Conservation (phyloP, 371 early-diverging fungal species). For the Cokeromyces recurvatus region DNA sequence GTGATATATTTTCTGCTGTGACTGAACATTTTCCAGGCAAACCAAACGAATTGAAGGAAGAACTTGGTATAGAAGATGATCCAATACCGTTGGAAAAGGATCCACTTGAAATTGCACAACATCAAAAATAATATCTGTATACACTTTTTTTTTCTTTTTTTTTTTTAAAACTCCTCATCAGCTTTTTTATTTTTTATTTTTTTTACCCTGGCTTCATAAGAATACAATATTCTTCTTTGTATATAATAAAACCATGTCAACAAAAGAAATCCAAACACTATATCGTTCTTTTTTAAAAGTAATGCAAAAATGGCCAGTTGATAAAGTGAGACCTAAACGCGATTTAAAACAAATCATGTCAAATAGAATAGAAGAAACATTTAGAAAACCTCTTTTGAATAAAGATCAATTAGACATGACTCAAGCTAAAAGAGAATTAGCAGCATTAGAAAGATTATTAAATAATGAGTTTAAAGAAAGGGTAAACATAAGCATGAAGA, state of each 20-base stretch:
- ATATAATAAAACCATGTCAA: no score
- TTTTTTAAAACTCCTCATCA: no score
- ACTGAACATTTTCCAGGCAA: conserved; percentile 18
- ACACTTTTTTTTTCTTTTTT: background rate
- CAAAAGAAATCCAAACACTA: conserved; percentile 32
- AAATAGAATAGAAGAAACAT: conserved; percentile 50
- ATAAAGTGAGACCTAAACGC: conserved; percentile 55
- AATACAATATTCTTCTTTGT: background rate
- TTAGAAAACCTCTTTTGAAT: no score
- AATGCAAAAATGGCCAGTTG: conserved; percentile 53
- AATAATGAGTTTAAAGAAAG: conserved; percentile 52
- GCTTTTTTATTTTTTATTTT: background rate
- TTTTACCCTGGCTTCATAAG: conserved; percentile 8
- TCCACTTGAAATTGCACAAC: background rate
- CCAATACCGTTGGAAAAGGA: conserved; percentile 15
- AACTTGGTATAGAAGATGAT: conserved; percentile 24
- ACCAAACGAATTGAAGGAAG: conserved; percentile 12
- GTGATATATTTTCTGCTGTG: conserved; percentile 11
- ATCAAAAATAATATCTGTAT: background rate
- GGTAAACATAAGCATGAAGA: conserved; percentile 35
- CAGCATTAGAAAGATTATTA: conserved; percentile 46
- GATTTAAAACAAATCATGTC: conserved; percentile 55
- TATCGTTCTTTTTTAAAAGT: conserved; percentile 53
- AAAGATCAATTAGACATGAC: conserved; percentile 28
- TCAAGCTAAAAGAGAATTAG: conserved; percentile 43